Percentiles rank a stretch among this genome's conserved stretches.
Conservation (phyloP, 768 basidiomycete genomes). For the Leccinum boreale region DNA sequence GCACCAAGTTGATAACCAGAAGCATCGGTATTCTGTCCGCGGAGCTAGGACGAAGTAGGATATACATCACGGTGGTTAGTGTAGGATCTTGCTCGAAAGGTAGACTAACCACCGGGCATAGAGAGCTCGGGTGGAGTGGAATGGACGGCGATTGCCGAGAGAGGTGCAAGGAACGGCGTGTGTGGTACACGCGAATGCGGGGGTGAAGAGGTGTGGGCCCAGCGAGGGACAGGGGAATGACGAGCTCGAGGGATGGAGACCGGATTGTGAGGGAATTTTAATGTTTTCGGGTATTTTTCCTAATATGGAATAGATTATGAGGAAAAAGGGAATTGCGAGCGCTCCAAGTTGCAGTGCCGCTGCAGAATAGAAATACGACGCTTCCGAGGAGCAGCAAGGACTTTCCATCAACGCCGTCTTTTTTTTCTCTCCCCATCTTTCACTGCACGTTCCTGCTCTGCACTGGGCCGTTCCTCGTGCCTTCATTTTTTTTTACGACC, state of each 20-base stretch:
- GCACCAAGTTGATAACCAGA: not conserved
- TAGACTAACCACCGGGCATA: not conserved
- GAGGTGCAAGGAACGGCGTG: not conserved
- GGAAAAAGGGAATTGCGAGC: constrained; percentile 12
- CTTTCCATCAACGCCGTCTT: constrained; percentile 34
- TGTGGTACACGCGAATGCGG: not conserved
- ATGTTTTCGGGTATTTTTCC: not conserved
- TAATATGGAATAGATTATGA: constrained; percentile 8
- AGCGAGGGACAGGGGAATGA: not conserved
- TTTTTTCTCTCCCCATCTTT: constrained; percentile 24
- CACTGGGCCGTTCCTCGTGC: constrained; percentile 25
- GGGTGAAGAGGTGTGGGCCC: not conserved
- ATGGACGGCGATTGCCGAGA: constrained; percentile 18
- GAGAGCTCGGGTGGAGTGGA: not conserved
- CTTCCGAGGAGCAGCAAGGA: constrained; percentile 27
- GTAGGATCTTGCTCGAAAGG: not conserved
- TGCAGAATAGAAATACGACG: constrained; percentile 34
- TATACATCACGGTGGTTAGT: not conserved
- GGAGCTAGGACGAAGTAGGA: constrained; percentile 5
- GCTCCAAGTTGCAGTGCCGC: constrained; percentile 19
- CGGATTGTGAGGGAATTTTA: constrained; percentile 3
- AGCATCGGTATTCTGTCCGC: constrained; percentile 9
- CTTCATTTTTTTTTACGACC: constrained; percentile 53
- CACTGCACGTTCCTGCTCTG: constrained; percentile 24
- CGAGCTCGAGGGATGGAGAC: no score